A percentile compares a stretch with the other conserved stretches of the same genome.
Evolutionary conservation across 306 rosid species (phyloP).

Genomic region (Malus sylvestris): DNA sequence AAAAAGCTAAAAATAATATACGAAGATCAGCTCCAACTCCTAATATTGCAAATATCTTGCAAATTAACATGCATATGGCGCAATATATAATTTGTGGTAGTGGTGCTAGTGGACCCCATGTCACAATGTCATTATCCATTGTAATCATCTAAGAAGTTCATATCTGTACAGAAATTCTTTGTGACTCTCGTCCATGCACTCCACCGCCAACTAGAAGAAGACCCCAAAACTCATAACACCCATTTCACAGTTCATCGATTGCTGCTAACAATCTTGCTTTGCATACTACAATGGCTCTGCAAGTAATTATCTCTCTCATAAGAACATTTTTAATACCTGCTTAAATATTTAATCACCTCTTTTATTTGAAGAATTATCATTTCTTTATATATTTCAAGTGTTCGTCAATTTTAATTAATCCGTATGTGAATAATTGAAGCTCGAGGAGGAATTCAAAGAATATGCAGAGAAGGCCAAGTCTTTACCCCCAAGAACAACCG

Average conservation of each 20-base stretch:
- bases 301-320: conserved; percentile 3
- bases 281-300: conserved; percentile 1
- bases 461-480: conserved; percentile 16
- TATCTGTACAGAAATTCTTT: background rate
- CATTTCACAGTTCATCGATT: background rate
- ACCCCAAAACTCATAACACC: background rate
- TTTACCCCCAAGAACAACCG: conserved; percentile 3
- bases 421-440: background rate
- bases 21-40: background rate
- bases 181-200: conserved; percentile 5
- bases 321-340: background rate
- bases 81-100: background rate
- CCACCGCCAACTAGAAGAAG: background rate
- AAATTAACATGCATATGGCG: background rate
- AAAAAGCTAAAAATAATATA: too few species aligned
- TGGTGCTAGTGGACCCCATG: background rate
- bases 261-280: background rate
- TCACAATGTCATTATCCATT: background rate
- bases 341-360: too few species aligned
- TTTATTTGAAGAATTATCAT: too few species aligned
- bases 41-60: background rate
- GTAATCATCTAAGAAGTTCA: background rate
- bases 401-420: background rate
- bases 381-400: background rate
- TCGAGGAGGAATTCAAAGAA: conserved; percentile 10